Conservation (phyloP, 2,329 filamentous ascomycete genomes). For the Fusarium napiforme region DNA sequence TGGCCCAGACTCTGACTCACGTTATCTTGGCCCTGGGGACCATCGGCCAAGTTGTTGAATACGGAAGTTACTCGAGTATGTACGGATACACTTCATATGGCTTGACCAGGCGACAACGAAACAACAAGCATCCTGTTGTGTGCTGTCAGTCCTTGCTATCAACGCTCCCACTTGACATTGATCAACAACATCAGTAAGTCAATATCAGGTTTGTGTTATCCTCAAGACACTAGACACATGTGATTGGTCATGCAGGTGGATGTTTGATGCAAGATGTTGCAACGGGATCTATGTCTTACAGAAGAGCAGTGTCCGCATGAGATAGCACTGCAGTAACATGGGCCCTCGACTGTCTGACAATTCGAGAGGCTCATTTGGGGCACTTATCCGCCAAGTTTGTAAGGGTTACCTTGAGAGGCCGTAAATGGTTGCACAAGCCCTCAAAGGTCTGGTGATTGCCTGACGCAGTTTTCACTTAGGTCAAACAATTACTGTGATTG, state of each 20-base stretch:
- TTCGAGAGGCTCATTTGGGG: background rate
- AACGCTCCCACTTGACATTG: background rate
- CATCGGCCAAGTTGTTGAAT: background rate
- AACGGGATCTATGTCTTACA: constrained; percentile 21
- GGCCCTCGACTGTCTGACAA: background rate
- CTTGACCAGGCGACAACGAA: background rate
- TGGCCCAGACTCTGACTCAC: background rate
- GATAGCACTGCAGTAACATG: constrained; percentile 15
- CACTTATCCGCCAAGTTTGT: background rate
- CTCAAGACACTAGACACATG: background rate
- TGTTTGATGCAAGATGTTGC: constrained; percentile 11
- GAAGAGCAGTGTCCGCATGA: background rate
- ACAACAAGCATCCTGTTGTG: background rate
- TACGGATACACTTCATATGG: background rate
- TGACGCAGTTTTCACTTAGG: background rate
- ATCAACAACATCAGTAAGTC: background rate
- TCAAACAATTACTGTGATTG: background rate
- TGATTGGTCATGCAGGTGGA: constrained; percentile 10
- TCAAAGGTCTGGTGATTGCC: background rate
- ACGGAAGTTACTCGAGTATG: background rate
- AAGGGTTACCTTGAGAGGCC: background rate
- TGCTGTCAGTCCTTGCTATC: background rate
- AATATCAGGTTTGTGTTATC: background rate
- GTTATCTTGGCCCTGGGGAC: background rate
- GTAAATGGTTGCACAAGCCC: background rate